Evolutionary conservation across 2,329 filamentous ascomycete species (phyloP).

Genomic region (Microascus cirrosus): DNA sequence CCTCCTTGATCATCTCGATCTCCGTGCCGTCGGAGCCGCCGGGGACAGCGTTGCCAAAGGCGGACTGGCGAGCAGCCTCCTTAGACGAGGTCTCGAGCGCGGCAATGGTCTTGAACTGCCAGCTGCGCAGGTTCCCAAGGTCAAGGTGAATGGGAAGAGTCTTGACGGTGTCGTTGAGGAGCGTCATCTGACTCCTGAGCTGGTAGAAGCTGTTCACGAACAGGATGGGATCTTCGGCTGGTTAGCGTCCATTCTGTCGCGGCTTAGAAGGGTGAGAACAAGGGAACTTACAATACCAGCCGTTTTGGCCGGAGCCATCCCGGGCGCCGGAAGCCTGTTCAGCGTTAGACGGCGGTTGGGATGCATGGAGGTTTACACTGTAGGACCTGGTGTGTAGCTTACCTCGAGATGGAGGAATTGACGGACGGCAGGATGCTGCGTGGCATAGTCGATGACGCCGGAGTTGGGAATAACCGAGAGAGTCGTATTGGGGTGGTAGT

Average conservation of each 20-base stretch:
- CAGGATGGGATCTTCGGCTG: conserved; percentile 55
- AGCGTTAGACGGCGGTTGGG: not conserved
- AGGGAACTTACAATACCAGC: conserved; percentile 63
- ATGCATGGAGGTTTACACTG: not conserved
- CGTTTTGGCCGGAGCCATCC: conserved; percentile 74
- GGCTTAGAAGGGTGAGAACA: not conserved
- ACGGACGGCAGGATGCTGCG: conserved; percentile 61
- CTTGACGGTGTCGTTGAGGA: conserved; percentile 82
- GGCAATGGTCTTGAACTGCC: conserved; percentile 82
- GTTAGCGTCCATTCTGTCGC: not conserved
- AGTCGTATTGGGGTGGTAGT: conserved; percentile 92
- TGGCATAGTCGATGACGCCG: conserved; percentile 56
- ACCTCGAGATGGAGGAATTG: conserved; percentile 68
- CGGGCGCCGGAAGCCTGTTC: conserved; percentile 54
- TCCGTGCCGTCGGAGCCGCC: conserved; percentile 83
- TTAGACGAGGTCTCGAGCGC: conserved; percentile 82
- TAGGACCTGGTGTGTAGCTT: conserved; percentile 16
- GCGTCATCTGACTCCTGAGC: conserved; percentile 78
- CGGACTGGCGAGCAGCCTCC: conserved; percentile 67
- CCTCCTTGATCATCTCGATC: conserved; percentile 94
- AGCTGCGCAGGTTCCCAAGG: conserved; percentile 69
- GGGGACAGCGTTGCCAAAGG: conserved; percentile 58
- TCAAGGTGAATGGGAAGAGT: conserved; percentile 74
- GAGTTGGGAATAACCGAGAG: conserved; percentile 76
- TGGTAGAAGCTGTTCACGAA: conserved; percentile 98